Conservation (phyloP, 345 rosid genomes). For the Isatis tinctoria region DNA sequence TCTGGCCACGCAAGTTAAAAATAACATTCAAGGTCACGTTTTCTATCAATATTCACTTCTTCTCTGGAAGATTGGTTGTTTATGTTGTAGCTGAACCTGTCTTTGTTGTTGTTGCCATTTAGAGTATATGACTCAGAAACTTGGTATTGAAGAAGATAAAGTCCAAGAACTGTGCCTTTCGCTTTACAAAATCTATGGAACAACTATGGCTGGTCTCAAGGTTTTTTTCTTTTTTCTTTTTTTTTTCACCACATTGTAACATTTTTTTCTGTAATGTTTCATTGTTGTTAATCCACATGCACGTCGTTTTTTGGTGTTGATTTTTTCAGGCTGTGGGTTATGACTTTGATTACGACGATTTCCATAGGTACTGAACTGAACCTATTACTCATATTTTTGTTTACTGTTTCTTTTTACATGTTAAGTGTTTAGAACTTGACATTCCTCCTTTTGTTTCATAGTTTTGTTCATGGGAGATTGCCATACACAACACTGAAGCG, state of each 20-base stretch:
- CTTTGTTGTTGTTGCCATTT: neutral
- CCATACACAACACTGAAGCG: constrained; percentile 77
- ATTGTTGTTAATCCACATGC: neutral
- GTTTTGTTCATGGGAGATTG: constrained; percentile 88
- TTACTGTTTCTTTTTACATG: neutral
- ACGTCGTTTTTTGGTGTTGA: neutral
- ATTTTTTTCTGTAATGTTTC: neutral
- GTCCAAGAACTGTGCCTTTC: constrained; percentile 61
- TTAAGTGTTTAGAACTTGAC: neutral
- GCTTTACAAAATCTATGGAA: constrained; percentile 79
- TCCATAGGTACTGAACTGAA: constrained; percentile 53
- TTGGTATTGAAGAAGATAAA: constrained; percentile 56
- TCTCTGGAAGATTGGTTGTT: neutral
- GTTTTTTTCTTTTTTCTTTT: constrained; percentile 34
- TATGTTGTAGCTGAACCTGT: neutral
- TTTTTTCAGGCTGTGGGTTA: constrained; percentile 75
- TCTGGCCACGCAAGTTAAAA: constrained; percentile 46
- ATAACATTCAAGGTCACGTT: constrained; percentile 60
- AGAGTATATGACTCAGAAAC: constrained; percentile 77
- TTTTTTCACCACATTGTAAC: neutral
- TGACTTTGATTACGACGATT: constrained; percentile 71
- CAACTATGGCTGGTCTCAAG: constrained; percentile 97
- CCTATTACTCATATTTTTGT: neutral
- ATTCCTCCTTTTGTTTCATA: constrained; percentile 26
- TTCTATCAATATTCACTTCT: neutral